Evolutionary conservation across 768 basidiomycete genomes (phyloP).

Genomic region (Boletus rubropictus): DNA sequence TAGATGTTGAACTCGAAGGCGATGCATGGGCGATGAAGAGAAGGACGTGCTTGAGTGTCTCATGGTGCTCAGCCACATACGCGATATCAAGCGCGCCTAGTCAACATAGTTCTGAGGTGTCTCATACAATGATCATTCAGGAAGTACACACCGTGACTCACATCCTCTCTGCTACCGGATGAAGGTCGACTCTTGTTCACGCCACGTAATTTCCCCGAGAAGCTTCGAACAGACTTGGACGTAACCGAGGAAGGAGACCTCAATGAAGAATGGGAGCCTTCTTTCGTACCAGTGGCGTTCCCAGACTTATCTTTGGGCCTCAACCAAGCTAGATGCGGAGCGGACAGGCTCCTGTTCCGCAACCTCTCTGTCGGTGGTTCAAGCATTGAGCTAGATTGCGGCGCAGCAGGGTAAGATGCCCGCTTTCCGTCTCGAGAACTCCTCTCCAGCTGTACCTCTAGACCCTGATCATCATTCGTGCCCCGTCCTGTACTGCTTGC

Average conservation of each 20-base stretch:
- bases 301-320: slow-evolving; percentile 29
- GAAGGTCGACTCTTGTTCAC: slow-evolving; percentile 21
- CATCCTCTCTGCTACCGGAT: slow-evolving; percentile 8
- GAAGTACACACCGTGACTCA: slow-evolving; percentile 16
- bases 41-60: slow-evolving; percentile 74
- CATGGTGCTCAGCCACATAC: slow-evolving; percentile 75
- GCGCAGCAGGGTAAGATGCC: slow-evolving; percentile 17
- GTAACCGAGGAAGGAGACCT: slow-evolving; percentile 13
- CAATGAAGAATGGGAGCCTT: slow-evolving; percentile 2
- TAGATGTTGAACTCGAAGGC: slow-evolving; percentile 26
- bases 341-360: slow-evolving; percentile 50
- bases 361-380: slow-evolving; percentile 20
- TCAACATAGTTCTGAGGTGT: neutral
- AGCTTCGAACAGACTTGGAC: slow-evolving; percentile 12
- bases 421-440: slow-evolving; percentile 16
- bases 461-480: neutral
- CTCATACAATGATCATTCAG: neutral
- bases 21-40: slow-evolving; percentile 52
- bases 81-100: slow-evolving; percentile 36
- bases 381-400: slow-evolving; percentile 7
- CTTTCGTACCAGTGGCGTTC: slow-evolving; percentile 5
- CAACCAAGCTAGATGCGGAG: slow-evolving; percentile 57
- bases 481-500: neutral
- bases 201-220: slow-evolving; percentile 20
- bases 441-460: slow-evolving; percentile 1